A percentile compares a stretch with the other conserved stretches of the same genome.
These are phyloP conservation scores for Phytophthora cryptogea DNA, from an alignment of 352 stramenopile species.

Conservation along the genomic window DNA sequence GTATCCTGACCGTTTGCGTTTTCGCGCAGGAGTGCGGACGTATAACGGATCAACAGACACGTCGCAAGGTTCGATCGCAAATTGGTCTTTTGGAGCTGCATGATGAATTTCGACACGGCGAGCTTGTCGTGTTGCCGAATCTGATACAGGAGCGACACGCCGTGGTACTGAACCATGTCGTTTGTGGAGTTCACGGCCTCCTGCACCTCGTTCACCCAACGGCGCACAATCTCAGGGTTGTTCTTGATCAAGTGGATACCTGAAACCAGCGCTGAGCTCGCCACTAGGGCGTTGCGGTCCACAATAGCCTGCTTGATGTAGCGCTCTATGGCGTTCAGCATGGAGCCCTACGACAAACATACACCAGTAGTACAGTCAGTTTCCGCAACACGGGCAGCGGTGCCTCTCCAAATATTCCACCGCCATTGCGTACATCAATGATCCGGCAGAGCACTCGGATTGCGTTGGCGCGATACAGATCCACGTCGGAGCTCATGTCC, in stretches of 20 bases:
- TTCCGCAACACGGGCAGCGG: neutral
- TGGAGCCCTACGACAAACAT: slow-evolving; percentile 62
- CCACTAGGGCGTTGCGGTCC: slow-evolving; percentile 97
- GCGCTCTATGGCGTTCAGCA: slow-evolving; percentile 92
- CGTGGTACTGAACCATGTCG: slow-evolving; percentile 99
- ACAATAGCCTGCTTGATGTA: slow-evolving; percentile 99
- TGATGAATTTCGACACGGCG: slow-evolving; percentile 96
- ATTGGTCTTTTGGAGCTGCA: slow-evolving; percentile 93
- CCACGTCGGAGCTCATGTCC: slow-evolving; percentile 98
- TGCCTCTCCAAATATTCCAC: neutral
- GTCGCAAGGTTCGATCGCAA: slow-evolving; percentile 94
- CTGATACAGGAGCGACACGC: slow-evolving; percentile 97
- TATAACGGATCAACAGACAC: slow-evolving; percentile 98
- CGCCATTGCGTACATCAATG: slow-evolving; percentile 71
- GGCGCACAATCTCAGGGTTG: slow-evolving; percentile 91
- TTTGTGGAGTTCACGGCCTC: slow-evolving; percentile 95
- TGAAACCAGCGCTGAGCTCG: slow-evolving; percentile 96
- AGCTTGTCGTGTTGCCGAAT: slow-evolving; percentile 99
- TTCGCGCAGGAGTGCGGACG: slow-evolving; percentile 88
- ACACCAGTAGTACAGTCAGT: slow-evolving; percentile 11
- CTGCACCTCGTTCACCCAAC: slow-evolving; percentile 98
- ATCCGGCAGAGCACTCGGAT: slow-evolving; percentile 98
- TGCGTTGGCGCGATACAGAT: slow-evolving; percentile 98
- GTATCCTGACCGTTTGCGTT: slow-evolving; percentile 84
- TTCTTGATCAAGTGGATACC: slow-evolving; percentile 95